Conservation (phyloP, 1,139 yeast genomes). For the Debaryomyces coudertii region DNA sequence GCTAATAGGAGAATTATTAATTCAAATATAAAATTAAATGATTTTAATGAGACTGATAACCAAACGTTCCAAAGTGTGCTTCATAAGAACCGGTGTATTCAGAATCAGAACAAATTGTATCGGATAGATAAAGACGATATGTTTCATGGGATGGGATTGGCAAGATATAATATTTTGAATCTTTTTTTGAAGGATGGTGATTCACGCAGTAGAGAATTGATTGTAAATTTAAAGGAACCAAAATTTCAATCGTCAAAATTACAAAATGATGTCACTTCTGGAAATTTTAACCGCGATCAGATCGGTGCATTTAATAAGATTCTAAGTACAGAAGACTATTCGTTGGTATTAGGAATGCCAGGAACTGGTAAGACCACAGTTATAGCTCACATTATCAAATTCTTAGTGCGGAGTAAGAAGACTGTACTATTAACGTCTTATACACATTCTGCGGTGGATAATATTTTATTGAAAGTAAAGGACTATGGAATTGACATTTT, state of each 20-base stretch:
- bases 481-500: conserved; percentile 51
- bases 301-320: conserved; percentile 65
- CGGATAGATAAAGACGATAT: conserved; percentile 83
- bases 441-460: conserved; percentile 96
- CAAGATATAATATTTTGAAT: conserved; percentile 74
- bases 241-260: conserved; percentile 15
- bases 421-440: conserved; percentile 80
- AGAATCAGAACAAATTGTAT: conserved; percentile 1
- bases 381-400: conserved; percentile 71
- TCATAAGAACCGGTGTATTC: conserved; percentile 18
- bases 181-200: conserved; percentile 63
- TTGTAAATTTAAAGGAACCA: conserved; percentile 60
- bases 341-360: conserved; percentile 93
- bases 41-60: conserved; percentile 46
- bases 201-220: conserved; percentile 50
- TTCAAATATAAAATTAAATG: conserved; percentile 40
- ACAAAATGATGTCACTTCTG: neutral
- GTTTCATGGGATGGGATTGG: conserved; percentile 73
- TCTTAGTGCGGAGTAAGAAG: conserved; percentile 61
- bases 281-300: conserved; percentile 64
- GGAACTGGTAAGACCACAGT: conserved; percentile 98
- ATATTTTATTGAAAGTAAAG: conserved; percentile 73
- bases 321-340: conserved; percentile 69
- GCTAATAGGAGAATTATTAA: conserved; percentile 57
- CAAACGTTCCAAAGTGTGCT: conserved; percentile 57